Evolutionary conservation across 352 stramenopile species (phyloP), one percentile per base, ranked within the genome.

Genomic region (Elongisporangium prolatum): DNA sequence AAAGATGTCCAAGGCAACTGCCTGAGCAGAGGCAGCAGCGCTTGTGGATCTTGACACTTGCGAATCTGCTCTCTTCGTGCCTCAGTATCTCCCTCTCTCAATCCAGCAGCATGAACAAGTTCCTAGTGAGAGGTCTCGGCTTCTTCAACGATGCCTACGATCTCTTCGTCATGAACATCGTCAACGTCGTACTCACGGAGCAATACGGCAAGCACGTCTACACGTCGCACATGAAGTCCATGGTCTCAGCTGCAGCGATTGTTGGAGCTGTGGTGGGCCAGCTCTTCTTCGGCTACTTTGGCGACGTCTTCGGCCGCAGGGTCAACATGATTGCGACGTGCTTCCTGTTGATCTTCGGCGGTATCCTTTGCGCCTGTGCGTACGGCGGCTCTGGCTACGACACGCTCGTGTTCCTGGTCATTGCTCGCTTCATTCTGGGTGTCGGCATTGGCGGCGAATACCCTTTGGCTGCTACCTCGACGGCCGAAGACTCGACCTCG

Each of bases 141-240:
- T 91, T 91, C 69, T 91, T 82, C 68, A 88, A 88, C 50, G 80
- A 88, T 64, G 74, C 80, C 25, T 90, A 88, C 68, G 80, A 91
- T 38, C 75, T 91, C n/a, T 89, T 91, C 60, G 77, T 89, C 54
- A 88, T 91, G 78, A 91, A 91, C 61, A 67, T 91, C 14, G 68
- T 89, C 67, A 91, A 91, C 69, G 68, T 91, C 58, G 77, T 91
- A 57, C 79, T 91, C 52, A 80, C 75, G 16, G 77, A 91, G 61
- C 73, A 88, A 57, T 89, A 85, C 57, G 71, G 67, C 56, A 74
- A 77, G 44, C 40, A 82, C 44, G 73, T 80, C 7, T 89, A 89
- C 64, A 84, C 80, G 44, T 70, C 80, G 17, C 64, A 53, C 34
- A 67, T 87, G 56, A 89, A 89, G 65, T 86, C 77, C 7, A 68